Base-by-base conservation (phyloP, 192 early-diverging fungal genomes). In the Spizellomyces sp. region DNA sequence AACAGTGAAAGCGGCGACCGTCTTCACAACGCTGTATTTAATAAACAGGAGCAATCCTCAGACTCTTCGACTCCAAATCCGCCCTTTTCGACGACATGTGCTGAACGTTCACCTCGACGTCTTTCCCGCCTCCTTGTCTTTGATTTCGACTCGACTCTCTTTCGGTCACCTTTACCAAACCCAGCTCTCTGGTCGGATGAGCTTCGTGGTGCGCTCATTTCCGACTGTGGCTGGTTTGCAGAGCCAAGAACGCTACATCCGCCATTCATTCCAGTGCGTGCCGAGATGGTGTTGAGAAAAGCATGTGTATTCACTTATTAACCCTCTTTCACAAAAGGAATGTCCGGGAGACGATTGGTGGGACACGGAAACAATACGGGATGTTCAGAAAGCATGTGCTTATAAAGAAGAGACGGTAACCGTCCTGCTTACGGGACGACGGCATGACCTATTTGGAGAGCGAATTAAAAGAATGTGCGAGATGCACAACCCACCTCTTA, bases 61-160 rank as follows among this genome's bases (percentile, higher is more conserved):
- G 50, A 19, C 50, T 19, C 12, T 19, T 12, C 12, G 14, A 19
- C 50, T 12, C 17, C 50, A 4, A 54, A 19, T 54, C 50, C 1
- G 50, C 12, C 27, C 27, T 36, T 36, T 36, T 36, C 27, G 27
- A 36, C 3, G 27, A 36, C 27, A 3, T 36, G 27, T 36, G 27
- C 27, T 36, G 54, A 56, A 56, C 4, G 22, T 19, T 55, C 61
- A 6, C 70, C 70, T 54, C 70, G 61, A 41, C 43, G 10, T 27
- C 45, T 69, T 41, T 77, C 76, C n/a, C 44, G 60, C 5, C 72
- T 86, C 17, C 54, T 54, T 48, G 63, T 86, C 7, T 80, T 86
- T 64, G 84, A 86, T 62, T 86, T 86, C 79, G 84, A 86, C 69
- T 80, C 78, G 10, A 86, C 84, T 2, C 75, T 86, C 14, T 86